A percentile compares a stretch with the other conserved stretches of the same genome.
These are phyloP conservation scores for Vitis cinerea DNA, from an alignment of 164 flowering plant species.

Conservation along the genomic window DNA sequence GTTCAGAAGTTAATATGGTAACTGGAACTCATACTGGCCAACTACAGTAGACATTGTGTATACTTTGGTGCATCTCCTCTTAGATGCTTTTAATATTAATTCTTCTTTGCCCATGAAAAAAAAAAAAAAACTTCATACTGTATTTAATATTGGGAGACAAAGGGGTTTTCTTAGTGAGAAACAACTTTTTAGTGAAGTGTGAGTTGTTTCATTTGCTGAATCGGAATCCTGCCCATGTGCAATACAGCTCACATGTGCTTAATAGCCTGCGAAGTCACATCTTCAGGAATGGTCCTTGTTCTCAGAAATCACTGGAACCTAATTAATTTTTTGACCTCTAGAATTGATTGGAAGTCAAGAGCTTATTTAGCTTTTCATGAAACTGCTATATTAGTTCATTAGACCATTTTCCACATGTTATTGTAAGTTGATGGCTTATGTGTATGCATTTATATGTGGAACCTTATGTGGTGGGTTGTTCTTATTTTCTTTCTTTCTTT, in stretches of 20 bases:
- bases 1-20: background rate
- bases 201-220: no score
- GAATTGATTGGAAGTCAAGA: background rate
- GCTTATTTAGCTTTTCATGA: background rate
- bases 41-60: no score
- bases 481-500: background rate
- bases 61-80: no score
- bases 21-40: no score
- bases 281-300: background rate
- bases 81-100: no score
- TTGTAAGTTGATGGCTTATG: background rate
- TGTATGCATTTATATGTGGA: background rate
- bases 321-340: background rate
- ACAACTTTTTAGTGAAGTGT: no score
- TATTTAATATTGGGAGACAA: no score
- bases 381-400: background rate
- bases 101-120: no score
- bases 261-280: background rate
- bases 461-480: background rate
- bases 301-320: background rate
- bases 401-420: background rate
- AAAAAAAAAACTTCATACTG: no score
- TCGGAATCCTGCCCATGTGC: no score
- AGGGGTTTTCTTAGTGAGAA: no score
- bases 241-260: no score